Conservation (phyloP, 352 stramenopile genomes). For the Phytophthora cajani region DNA sequence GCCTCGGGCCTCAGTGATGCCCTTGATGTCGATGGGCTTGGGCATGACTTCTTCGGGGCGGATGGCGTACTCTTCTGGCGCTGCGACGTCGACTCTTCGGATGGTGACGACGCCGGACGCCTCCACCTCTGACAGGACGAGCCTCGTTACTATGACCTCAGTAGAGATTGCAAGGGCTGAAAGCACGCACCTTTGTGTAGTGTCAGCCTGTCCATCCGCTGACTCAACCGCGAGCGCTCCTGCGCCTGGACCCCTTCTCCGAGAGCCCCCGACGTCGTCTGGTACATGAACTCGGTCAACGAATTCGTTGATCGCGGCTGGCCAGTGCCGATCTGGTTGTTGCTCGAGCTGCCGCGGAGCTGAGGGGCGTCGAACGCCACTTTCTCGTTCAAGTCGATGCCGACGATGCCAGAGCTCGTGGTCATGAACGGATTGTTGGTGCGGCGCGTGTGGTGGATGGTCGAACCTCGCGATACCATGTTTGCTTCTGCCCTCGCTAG, state of each 20-base stretch:
- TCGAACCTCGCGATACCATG: conserved; percentile 80
- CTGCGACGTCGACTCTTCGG: conserved; percentile 59
- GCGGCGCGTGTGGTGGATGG: conserved; percentile 72
- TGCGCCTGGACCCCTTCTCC: conserved; percentile 50
- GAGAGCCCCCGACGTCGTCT: conserved; percentile 66
- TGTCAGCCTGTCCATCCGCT: conserved; percentile 79
- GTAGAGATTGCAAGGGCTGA: background rate
- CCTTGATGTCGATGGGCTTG: conserved; percentile 56
- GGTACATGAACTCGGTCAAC: conserved; percentile 84
- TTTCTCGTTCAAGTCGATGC: conserved; percentile 78
- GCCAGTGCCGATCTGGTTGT: conserved; percentile 40
- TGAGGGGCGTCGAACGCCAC: conserved; percentile 68
- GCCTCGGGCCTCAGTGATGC: conserved; percentile 61
- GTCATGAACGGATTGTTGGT: conserved; percentile 87
- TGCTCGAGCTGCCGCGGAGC: conserved; percentile 37
- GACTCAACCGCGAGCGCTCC: conserved; percentile 66
- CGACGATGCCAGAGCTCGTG: conserved; percentile 85
- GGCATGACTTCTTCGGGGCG: conserved; percentile 62
- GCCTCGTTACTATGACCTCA: conserved; percentile 4
- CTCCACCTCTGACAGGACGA: conserved; percentile 54
- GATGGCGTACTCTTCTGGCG: conserved; percentile 58
- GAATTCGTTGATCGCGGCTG: conserved; percentile 27
- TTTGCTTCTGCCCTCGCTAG: background rate
- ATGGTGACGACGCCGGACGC: conserved; percentile 59
- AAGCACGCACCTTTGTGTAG: conserved; percentile 61